Base-by-base conservation (phyloP, 2,329 filamentous ascomycete species). In the Lachnellula willkommii region DNA sequence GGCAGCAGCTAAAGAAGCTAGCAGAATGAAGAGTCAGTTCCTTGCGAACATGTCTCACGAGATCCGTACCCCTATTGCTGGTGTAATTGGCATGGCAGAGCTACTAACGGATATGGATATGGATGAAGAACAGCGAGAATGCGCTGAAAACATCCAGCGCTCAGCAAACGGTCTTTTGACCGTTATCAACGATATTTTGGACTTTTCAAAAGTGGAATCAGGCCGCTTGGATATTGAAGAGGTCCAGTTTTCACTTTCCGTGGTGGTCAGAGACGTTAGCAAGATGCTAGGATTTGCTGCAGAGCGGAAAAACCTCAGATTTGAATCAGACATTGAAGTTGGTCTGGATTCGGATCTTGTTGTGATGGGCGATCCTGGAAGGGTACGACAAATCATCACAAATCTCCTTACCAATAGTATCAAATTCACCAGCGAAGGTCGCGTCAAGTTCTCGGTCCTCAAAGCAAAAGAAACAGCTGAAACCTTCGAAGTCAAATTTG, bases 271-370 rank as follows among this genome's bases (percentile, higher is more conserved):
- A 47, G 90, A 95, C 67, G 89, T 94, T 20, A 88, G 84, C 52
- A 90, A 91, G 69, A 94, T 95, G 89, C 81, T 95, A 63, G 84
- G 87, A 43, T 95, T 95, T 64, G 90, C 89, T 1, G 90, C 92
- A 1, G 82, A 88, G 64, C 82, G 89, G 35, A 90, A 95, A 67
- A 88, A 88, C 43, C 75, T 96, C 4, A 83, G 82, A 8, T 92
- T 91, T 66, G 77, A 81, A 40, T 83, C 80, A 28, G 80, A 87
- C 47, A 81, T 90, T 52, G 79, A 50, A 9, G 58, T 83, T 6
- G 74, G 77, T 1, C 80, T 88, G 7, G 79, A 81, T 50, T 77
- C 78, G 35, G 83, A 90, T 63, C 74, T 94, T 54, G 85, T 91
- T 47, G 89, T 96, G 3, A 84, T 95, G 65, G 91, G 92, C 14